Conservation (phyloP, 345 rosid genomes). For the Populus nigra region DNA sequence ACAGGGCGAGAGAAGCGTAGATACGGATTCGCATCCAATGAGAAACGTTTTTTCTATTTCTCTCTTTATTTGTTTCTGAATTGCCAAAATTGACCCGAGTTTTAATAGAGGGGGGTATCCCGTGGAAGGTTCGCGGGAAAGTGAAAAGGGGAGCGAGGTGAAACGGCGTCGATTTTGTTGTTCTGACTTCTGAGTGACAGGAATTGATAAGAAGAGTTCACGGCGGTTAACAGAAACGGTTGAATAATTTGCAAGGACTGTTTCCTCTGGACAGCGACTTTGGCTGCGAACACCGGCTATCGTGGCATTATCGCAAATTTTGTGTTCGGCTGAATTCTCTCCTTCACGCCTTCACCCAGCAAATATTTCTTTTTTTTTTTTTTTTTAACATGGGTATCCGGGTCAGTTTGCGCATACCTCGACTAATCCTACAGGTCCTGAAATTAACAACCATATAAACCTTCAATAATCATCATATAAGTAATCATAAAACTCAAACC, state of each 20-base stretch:
- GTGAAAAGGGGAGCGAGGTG: neutral
- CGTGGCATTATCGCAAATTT: neutral
- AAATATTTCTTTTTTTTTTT: too few species aligned
- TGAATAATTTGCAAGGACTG: neutral
- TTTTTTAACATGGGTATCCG: too few species aligned
- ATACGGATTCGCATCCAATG: constrained; percentile 22
- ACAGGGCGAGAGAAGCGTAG: constrained; percentile 14
- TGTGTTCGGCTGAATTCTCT: too few species aligned
- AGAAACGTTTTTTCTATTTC: constrained; percentile 26
- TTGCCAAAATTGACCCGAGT: neutral
- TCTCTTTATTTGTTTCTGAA: neutral
- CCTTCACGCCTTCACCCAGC: too few species aligned
- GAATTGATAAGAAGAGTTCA: neutral
- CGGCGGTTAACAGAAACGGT: neutral
- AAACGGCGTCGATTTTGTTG: constrained; percentile 4
- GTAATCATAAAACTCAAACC: too few species aligned
- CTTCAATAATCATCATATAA: too few species aligned
- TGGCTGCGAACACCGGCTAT: neutral
- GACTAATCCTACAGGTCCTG: too few species aligned
- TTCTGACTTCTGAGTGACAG: neutral
- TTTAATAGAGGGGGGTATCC: neutral
- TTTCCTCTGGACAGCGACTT: neutral
- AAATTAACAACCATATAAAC: too few species aligned
- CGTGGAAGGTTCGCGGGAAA: constrained; percentile 18
- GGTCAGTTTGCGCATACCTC: too few species aligned